Base-by-base conservation (phyloP, 352 stramenopile species). In the Pythium brachiatum region DNA sequence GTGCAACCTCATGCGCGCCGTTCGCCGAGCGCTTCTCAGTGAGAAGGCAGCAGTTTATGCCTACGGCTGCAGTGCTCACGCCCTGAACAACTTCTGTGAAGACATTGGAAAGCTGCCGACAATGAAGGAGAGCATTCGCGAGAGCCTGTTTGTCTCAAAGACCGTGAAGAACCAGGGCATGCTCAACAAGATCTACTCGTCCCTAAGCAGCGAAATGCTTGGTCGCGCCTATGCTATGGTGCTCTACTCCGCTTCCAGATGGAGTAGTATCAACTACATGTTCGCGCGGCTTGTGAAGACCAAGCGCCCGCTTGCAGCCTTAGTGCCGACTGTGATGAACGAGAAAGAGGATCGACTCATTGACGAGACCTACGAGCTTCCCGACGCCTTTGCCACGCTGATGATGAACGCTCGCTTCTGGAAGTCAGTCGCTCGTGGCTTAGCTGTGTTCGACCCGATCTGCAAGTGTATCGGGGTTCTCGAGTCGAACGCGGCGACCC, bases 251-350 rank as follows among this genome's bases (percentile, higher is more conserved):
- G 8, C 47, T 2, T 38, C 47, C 2, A 21, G 23, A 21, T 53
- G 47, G 47, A 53, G 47, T 18, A 25, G 11, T 3, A 38, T 53
- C 47, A 53, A 53, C 27, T 11, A 34, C 25, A 53, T 53, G 47
- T 53, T 53, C 6, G 18, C 8, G 18, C 23, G 47, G 16, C 47
- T 53, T 2, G 7, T 21, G 2, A 12, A 53, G n/a, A 25, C 36
- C 3, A 32, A 36, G 13, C 47, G 23, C 20, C n/a, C 44, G 6
- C 8, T 51, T 3, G 8, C 44, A 3, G 47, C 47, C 8, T 6
- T 53, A 8, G 8, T 21, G 27, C 6, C 7, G 7, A 23, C 47
- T 20, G 47, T 53, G 11, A 21, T 20, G 2, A 25, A 38, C n/a
- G 47, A 53, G 47, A 16, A 21, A 6, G 23, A 9, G 4, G 47